Conservation (phyloP, 257 asterid genomes). For the Nicotiana tabacum region DNA sequence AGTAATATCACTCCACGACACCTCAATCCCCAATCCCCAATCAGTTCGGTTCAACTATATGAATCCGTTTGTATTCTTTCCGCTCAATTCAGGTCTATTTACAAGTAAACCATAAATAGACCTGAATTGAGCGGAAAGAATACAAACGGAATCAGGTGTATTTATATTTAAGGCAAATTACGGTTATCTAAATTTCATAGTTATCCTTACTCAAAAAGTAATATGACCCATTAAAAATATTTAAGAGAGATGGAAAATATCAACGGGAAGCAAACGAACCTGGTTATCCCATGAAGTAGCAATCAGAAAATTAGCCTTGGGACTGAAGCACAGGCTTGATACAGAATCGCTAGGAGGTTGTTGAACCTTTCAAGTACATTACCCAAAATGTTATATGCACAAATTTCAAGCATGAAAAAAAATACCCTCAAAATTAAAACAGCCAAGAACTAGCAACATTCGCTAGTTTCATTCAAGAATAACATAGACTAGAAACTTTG, state of each 20-base stretch:
- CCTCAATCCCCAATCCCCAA: neutral
- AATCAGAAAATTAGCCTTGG: constrained; percentile 69
- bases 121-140: neutral
- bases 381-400: neutral
- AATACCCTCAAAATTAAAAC: neutral
- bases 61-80: neutral
- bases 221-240: neutral
- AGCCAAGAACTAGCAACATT: constrained; percentile 3
- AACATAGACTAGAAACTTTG: neutral
- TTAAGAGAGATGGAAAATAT: neutral
- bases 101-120: neutral
- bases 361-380: constrained; percentile 35
- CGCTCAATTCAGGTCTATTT: neutral
- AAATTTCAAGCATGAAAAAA: neutral
- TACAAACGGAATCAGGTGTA: neutral
- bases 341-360: constrained; percentile 85
- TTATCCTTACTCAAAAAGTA: neutral
- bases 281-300: constrained; percentile 98
- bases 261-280: constrained; percentile 30
- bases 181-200: neutral
- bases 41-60: neutral
- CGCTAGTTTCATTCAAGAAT: neutral
- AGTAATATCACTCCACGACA: neutral
- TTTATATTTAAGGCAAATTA: neutral
- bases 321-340: constrained; percentile 83